Evolutionary conservation across 352 stramenopile genomes (phyloP).

Genomic region (Phytophthora crassamura): DNA sequence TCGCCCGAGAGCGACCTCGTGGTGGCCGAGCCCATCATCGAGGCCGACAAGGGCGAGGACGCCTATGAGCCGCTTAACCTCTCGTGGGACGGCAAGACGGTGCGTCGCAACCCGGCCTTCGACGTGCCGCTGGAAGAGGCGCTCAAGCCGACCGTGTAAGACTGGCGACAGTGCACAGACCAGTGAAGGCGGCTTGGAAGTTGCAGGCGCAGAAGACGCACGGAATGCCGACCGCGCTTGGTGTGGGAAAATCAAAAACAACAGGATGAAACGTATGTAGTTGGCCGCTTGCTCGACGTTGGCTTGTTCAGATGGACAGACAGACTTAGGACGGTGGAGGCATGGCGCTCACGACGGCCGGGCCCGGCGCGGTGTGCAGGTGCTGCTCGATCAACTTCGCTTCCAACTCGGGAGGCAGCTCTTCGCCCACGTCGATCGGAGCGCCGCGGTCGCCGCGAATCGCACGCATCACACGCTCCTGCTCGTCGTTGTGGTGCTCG

Average conservation of each 20-base stretch:
- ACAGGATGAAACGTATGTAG: conserved; percentile 37
- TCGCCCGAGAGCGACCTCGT: conserved; percentile 88
- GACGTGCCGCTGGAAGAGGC: conserved; percentile 79
- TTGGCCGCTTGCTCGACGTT: background rate
- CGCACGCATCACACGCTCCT: conserved; percentile 82
- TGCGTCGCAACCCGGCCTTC: conserved; percentile 86
- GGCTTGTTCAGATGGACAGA: conserved; percentile 25
- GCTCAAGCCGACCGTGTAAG: conserved; percentile 47
- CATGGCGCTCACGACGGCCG: conserved; percentile 27
- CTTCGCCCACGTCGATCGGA: conserved; percentile 37
- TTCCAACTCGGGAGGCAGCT: conserved; percentile 42
- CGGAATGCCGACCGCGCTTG: conserved; percentile 2
- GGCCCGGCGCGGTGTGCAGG: conserved; percentile 29
- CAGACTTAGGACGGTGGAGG: conserved; percentile 21
- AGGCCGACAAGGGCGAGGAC: conserved; percentile 66
- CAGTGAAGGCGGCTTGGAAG: background rate
- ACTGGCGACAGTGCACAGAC: conserved; percentile 15
- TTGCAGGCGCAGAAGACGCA: conserved; percentile 10
- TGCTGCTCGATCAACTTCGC: conserved; percentile 46
- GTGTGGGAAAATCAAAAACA: conserved; percentile 35
- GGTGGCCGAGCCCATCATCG: conserved; percentile 77
- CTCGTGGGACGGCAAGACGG: conserved; percentile 82
- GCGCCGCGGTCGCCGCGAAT: conserved; percentile 71
- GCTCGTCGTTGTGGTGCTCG: conserved; percentile 83
- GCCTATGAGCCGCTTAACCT: conserved; percentile 87